Conservation (phyloP, 106 monocot species). For the Apostasia shenzhenica region DNA sequence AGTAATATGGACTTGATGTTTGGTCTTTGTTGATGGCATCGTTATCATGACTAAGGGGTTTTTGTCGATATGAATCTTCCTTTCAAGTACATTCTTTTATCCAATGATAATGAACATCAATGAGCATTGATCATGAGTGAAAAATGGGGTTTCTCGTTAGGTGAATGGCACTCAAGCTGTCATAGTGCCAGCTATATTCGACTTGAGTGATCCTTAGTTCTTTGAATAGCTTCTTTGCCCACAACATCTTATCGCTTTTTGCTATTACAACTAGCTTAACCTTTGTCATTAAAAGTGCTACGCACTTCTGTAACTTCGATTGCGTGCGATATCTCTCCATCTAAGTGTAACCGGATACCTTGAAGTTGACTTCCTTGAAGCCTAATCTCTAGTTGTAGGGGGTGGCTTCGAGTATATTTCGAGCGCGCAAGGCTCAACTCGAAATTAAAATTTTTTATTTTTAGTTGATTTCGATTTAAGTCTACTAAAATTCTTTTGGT, state of each 20-base stretch:
- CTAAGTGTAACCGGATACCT: neutral
- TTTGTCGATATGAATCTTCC: neutral
- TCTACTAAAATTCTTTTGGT: too few species aligned
- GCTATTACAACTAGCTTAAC: neutral
- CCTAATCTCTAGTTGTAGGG: neutral
- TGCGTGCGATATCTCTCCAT: neutral
- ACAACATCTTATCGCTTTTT: neutral
- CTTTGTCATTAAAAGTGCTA: neutral
- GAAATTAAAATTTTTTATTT: too few species aligned
- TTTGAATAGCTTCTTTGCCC: neutral
- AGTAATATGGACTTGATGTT: too few species aligned
- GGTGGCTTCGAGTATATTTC: too few species aligned
- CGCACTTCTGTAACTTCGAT: neutral
- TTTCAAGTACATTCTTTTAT: neutral
- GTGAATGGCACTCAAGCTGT: neutral
- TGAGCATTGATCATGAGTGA: neutral
- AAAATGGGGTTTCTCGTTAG: neutral
- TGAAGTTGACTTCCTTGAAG: neutral
- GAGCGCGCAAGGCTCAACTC: too few species aligned
- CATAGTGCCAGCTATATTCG: neutral
- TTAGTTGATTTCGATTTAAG: too few species aligned
- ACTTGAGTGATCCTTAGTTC: neutral
- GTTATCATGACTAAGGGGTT: neutral
- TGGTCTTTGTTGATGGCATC: neutral
- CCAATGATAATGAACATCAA: neutral